These are phyloP conservation scores for Pittosporum tobira DNA, from an alignment of 129 eudicot genomes.

Conservation along the genomic window DNA sequence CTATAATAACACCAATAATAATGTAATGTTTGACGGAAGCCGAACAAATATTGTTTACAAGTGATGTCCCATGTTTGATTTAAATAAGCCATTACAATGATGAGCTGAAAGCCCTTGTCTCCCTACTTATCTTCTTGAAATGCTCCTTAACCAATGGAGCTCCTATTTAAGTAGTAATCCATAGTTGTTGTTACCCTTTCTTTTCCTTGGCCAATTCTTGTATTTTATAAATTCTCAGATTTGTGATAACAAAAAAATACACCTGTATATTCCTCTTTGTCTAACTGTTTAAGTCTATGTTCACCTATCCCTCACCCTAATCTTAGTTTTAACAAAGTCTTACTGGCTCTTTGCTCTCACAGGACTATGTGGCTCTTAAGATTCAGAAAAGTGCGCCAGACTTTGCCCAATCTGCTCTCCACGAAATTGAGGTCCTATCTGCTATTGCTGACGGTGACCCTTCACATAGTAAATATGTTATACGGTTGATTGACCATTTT, in stretches of 20 bases:
- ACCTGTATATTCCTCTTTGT: background rate
- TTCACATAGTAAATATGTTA: slow-evolving; percentile 47
- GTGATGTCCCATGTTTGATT: too few species aligned
- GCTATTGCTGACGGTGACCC: slow-evolving; percentile 72
- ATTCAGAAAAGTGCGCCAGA: slow-evolving; percentile 97
- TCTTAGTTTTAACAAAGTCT: slow-evolving; percentile 15
- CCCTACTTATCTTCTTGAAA: background rate
- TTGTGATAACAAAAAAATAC: background rate
- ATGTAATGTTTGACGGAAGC: too few species aligned
- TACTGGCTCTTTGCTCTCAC: slow-evolving; percentile 19
- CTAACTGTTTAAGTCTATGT: background rate
- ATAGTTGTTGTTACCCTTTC: background rate
- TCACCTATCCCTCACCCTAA: background rate
- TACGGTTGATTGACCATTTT: slow-evolving; percentile 78
- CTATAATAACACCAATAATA: too few species aligned
- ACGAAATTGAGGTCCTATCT: slow-evolving; percentile 84
- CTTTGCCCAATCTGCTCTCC: slow-evolving; percentile 84
- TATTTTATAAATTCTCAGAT: too few species aligned
- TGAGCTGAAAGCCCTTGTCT: too few species aligned
- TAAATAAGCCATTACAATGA: too few species aligned
- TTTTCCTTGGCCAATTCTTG: background rate
- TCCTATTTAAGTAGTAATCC: background rate
- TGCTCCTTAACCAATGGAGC: background rate
- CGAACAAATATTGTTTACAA: too few species aligned
- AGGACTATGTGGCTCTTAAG: slow-evolving; percentile 85